A percentile compares a stretch with the other conserved stretches of the same genome.
Conservation (phyloP, 1,284 basidiomycete species). For the Papiliotrema terrestris region DNA sequence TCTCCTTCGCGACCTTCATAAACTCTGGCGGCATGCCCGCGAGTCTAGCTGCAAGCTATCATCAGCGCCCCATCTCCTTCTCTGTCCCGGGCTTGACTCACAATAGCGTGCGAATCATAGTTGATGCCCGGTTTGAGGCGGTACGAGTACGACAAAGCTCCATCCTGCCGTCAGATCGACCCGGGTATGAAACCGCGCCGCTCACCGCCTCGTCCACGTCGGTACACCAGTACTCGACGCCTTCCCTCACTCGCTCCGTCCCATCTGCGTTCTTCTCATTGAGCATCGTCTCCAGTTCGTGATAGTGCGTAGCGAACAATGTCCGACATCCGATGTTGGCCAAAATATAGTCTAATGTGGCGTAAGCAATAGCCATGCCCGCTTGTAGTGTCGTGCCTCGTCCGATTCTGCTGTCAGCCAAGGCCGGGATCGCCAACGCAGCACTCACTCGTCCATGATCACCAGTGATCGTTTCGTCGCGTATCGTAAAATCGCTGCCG, state of each 20-base stretch:
- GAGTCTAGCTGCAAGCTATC: constrained; percentile 3
- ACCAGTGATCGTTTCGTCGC: constrained; percentile 81
- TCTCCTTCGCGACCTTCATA: neutral
- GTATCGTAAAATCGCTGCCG: constrained; percentile 59
- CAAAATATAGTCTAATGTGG: constrained; percentile 77
- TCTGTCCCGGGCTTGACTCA: constrained; percentile 17
- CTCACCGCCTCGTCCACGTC: constrained; percentile 74
- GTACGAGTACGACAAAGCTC: constrained; percentile 79
- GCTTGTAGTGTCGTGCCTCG: constrained; percentile 89
- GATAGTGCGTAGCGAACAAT: constrained; percentile 95
- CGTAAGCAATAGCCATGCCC: constrained; percentile 89
- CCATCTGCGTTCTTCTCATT: constrained; percentile 4
- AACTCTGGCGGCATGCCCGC: constrained; percentile 5
- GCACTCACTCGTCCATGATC: constrained; percentile 79
- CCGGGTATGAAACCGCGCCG: neutral
- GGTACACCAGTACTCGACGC: constrained; percentile 82
- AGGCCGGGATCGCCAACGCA: no score
- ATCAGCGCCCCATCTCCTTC: neutral
- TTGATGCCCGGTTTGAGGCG: constrained; percentile 78
- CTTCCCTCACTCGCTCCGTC: constrained; percentile 33
- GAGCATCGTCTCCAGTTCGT: constrained; percentile 84
- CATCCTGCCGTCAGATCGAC: constrained; percentile 51
- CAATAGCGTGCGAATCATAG: constrained; percentile 84
- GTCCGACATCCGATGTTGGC: constrained; percentile 71
- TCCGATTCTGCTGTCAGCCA: constrained; percentile 56